These are phyloP conservation scores for Bruguiera parviflora DNA, from an alignment of 345 rosid species.

Conservation along the genomic window DNA sequence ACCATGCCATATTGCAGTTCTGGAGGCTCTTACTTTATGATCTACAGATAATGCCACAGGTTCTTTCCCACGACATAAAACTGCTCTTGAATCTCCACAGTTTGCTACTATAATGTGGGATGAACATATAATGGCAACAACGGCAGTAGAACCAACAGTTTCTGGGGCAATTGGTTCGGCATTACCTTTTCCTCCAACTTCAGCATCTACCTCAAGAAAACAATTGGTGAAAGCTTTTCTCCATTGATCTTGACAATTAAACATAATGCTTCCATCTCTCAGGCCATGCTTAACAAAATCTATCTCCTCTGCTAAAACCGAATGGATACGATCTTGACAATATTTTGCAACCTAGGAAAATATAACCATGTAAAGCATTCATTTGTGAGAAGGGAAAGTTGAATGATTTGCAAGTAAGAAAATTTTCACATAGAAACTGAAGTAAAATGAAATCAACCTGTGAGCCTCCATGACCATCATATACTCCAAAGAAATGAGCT, in stretches of 20 bases:
- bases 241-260: conserved; percentile 77
- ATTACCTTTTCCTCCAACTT: conserved; percentile 57
- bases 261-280: conserved; percentile 43
- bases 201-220: conserved; percentile 73
- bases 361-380: conserved; percentile 7
- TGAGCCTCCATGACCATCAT: conserved; percentile 97
- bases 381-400: not conserved
- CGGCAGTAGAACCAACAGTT: conserved; percentile 98
- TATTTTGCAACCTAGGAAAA: conserved; percentile 79
- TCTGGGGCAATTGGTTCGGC: conserved; percentile 76
- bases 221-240: conserved; percentile 65
- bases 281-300: conserved; percentile 39
- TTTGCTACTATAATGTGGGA: conserved; percentile 88
- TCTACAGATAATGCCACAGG: conserved; percentile 87
- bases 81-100: conserved; percentile 98
- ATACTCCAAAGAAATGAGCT: conserved; percentile 87
- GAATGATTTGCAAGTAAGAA: not conserved
- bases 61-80: conserved; percentile 85
- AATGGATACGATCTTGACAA: conserved; percentile 68
- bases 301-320: conserved; percentile 66
- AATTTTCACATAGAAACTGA: not conserved
- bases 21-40: conserved; percentile 62
- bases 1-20: not conserved
- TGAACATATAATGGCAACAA: conserved; percentile 73
- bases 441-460: conserved; percentile 47